These are phyloP conservation scores for Solanum paucissectum DNA, from an alignment of 257 asterid genomes.

Conservation along the genomic window DNA sequence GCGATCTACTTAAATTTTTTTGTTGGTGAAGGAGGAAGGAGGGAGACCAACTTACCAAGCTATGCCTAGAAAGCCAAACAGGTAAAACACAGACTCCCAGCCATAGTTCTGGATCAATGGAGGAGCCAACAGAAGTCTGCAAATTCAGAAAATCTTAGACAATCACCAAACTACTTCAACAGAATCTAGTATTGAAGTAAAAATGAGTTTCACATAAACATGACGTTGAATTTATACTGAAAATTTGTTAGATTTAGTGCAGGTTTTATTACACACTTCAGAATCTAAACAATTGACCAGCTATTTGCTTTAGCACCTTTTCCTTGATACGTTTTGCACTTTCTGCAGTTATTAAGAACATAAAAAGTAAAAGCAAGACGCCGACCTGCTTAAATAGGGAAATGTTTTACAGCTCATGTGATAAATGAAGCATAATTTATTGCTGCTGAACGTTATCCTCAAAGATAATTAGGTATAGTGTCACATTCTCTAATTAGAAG, in stretches of 20 bases:
- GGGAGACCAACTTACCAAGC: constrained; percentile 63
- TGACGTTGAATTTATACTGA: background rate
- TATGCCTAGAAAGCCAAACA: constrained; percentile 73
- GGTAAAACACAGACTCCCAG: constrained; percentile 88
- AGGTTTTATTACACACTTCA: background rate
- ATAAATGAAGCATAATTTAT: background rate
- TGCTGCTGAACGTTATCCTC: background rate
- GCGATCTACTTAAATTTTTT: background rate
- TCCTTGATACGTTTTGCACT: background rate
- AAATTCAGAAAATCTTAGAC: constrained; percentile 10
- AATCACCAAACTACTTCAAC: background rate
- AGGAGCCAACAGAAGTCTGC: constrained; percentile 96
- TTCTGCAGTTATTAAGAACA: background rate
- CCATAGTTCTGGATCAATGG: constrained; percentile 71
- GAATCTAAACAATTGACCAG: background rate
- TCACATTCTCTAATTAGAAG: background rate
- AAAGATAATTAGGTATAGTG: background rate
- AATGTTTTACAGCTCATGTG: background rate
- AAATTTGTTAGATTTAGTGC: background rate
- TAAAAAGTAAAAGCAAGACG: background rate
- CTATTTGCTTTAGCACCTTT: background rate
- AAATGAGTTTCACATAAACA: background rate
- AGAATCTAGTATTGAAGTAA: background rate
- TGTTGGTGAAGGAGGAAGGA: background rate
- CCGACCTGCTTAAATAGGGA: background rate